Evolutionary conservation across 1,284 basidiomycete genomes (phyloP).

Genomic region (Xanthoconium separans): DNA sequence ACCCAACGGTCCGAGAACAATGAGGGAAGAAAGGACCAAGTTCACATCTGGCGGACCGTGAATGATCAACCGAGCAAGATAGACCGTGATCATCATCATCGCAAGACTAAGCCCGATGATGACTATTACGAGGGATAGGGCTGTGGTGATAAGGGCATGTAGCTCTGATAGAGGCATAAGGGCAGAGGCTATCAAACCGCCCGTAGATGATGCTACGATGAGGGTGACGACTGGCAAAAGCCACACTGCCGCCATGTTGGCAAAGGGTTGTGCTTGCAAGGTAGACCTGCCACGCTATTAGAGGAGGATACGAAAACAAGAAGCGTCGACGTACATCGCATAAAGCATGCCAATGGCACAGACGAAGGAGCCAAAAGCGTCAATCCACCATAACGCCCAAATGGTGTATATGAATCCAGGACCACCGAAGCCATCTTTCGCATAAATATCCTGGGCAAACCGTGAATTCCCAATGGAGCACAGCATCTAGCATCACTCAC

Average conservation of each 20-base stretch:
- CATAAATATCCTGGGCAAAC: conserved; percentile 23
- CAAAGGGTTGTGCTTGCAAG: conserved; percentile 48
- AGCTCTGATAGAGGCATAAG: conserved; percentile 39
- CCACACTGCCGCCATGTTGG: conserved; percentile 50
- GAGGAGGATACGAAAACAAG: neutral
- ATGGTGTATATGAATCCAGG: conserved; percentile 47
- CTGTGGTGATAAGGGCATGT: conserved; percentile 50
- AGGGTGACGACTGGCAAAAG: conserved; percentile 63
- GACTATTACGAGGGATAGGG: conserved; percentile 50
- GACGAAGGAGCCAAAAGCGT: conserved; percentile 44
- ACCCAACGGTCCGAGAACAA: conserved; percentile 36
- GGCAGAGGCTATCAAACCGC: conserved; percentile 50
- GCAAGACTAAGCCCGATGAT: conserved; percentile 52
- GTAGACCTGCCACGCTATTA: conserved; percentile 43
- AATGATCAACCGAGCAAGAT: conserved; percentile 42
- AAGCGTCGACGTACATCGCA: conserved; percentile 43
- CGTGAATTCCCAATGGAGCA: neutral
- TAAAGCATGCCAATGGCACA: conserved; percentile 58
- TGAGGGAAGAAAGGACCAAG: conserved; percentile 51
- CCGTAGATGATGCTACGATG: conserved; percentile 59
- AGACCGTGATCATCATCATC: conserved; percentile 46
- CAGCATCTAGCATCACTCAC: conserved; percentile 35
- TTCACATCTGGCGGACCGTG: conserved; percentile 41
- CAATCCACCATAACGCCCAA: conserved; percentile 66
- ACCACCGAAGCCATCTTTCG: conserved; percentile 43